Evolutionary conservation across 2,329 filamentous ascomycete genomes (phyloP).

Genomic region (Paecilomyces formosus): DNA sequence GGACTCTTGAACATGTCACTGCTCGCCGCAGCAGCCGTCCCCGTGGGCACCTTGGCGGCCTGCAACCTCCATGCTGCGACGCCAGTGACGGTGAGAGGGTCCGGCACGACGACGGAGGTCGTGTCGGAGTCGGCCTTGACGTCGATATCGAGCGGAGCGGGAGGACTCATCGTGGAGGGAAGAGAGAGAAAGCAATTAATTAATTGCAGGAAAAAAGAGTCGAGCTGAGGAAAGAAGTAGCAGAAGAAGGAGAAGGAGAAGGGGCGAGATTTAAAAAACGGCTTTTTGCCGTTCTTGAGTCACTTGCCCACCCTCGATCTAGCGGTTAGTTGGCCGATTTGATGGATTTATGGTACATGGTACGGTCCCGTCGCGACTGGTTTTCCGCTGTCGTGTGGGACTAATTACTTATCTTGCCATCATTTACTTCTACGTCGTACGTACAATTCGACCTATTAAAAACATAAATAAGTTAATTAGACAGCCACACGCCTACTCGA

Average conservation of each 20-base stretch:
- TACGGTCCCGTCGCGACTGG: neutral
- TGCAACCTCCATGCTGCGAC: constrained; percentile 62
- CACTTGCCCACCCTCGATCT: neutral
- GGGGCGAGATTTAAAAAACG: neutral
- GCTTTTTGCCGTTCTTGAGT: neutral
- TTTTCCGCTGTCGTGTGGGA: no score
- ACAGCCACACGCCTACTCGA: no score
- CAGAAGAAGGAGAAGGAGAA: neutral
- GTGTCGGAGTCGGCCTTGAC: constrained; percentile 29
- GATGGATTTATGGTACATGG: no score
- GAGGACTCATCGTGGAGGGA: constrained; percentile 18
- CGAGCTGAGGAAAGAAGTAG: no score
- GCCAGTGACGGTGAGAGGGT: constrained; percentile 55
- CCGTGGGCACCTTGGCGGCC: constrained; percentile 60
- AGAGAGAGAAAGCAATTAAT: no score
- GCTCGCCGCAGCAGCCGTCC: constrained; percentile 67
- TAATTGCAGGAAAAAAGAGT: no score
- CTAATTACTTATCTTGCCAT: no score
- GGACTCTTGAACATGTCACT: constrained; percentile 78
- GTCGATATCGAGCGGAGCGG: constrained; percentile 21
- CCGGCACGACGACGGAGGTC: constrained; percentile 25
- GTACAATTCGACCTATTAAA: no score
- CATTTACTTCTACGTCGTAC: no score
- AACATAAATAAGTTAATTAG: no score
- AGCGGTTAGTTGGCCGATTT: no score